A percentile compares a stretch with the other conserved stretches of the same genome.
phyloP scores from a whole-genome alignment of 2,329 filamentous ascomycete genomes.

The Aspergillus candidus region DNA sequence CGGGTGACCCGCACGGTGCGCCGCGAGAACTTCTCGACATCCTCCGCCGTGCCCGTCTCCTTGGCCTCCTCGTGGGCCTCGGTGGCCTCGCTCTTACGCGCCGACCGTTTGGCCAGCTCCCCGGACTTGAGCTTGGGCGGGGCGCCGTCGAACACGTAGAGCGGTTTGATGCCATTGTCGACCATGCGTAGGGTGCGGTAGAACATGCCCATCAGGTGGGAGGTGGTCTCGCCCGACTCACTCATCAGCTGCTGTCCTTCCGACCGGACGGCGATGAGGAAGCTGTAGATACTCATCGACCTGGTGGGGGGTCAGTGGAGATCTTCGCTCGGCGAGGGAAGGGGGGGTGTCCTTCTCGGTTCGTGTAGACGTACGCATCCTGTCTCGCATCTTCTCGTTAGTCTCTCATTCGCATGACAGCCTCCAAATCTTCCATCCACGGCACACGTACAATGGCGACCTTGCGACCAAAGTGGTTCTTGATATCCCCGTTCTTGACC shows the following conservation, averaged over 20 bases:
- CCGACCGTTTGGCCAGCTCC: conserved; percentile 91
- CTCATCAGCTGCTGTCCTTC: conserved; percentile 94
- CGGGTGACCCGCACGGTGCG: conserved; percentile 90
- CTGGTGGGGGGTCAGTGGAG: conserved; percentile 34
- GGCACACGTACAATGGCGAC: conserved; percentile 75
- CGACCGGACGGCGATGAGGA: conserved; percentile 93
- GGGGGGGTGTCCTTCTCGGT: neutral
- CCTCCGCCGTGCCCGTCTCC: conserved; percentile 91
- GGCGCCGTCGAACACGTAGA: conserved; percentile 96
- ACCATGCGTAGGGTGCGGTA: conserved; percentile 97
- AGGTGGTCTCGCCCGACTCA: conserved; percentile 92
- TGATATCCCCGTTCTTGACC: conserved; percentile 95
- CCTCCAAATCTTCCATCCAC: conserved; percentile 5
- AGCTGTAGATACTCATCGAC: conserved; percentile 99
- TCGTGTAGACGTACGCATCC: conserved; percentile 48
- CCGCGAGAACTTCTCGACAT: conserved; percentile 96
- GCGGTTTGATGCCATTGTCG: conserved; percentile 96
- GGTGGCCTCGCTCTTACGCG: conserved; percentile 86
- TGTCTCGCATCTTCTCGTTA: conserved; percentile 21
- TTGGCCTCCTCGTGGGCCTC: conserved; percentile 92
- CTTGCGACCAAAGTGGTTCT: conserved; percentile 97
- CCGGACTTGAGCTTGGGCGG: conserved; percentile 97
- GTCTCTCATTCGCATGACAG: conserved; percentile 1
- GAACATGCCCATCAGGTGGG: conserved; percentile 98
- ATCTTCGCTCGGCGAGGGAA: conserved; percentile 13